Base-by-base conservation (phyloP, 202 grass and related monocot genomes). In the Panicum virgatum region DNA sequence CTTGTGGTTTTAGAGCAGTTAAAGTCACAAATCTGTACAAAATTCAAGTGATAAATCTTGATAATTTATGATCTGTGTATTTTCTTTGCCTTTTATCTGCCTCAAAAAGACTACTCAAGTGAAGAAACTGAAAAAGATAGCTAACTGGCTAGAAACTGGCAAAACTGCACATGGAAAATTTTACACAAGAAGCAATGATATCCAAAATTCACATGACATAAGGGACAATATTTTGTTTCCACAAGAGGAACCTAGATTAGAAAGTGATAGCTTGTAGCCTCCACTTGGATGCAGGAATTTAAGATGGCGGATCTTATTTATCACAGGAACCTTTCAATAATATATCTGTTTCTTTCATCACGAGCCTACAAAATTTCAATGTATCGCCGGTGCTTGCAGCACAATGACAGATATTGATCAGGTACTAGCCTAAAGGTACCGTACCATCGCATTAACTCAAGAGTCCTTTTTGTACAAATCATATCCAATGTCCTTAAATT, bases 381-480 rank as follows among this genome's bases (percentile, higher is more conserved):
- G 40, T 75, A 19, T 52, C 59, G 51, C 18, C 47, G 2, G 1
- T 82, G 51, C 25, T 37, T 54, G 76, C 40, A 0, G n/a, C 66
- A 65, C 20, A 32, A 58, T 16, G 5, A 6, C 9, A 77, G 58
- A 77, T 85, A 42, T 69, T 68, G 66, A 82, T 66, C 23, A 34
- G 9, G 47, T 85, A 85, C 63, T 85, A 42, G 16, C 64, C 37
- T 75, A 72, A 79, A 60, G 36, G 82, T 59, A 59, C 20, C 18
- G 16, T 38, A 47, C 56, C 18, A 45, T 81, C n/a, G 20, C 77
- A 81, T 82, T 78, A 80, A 84, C 56, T 70, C 20, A 70, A 51
- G 34, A 53, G 73, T 26, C 53, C 62, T 8, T 38, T 75, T 80
- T 69, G 76, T 40, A 76, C 53, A 70, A 66, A 75, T 76, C 69